Conservation (phyloP, 2,329 filamentous ascomycete genomes). For the Alternaria novae-zelandiae region DNA sequence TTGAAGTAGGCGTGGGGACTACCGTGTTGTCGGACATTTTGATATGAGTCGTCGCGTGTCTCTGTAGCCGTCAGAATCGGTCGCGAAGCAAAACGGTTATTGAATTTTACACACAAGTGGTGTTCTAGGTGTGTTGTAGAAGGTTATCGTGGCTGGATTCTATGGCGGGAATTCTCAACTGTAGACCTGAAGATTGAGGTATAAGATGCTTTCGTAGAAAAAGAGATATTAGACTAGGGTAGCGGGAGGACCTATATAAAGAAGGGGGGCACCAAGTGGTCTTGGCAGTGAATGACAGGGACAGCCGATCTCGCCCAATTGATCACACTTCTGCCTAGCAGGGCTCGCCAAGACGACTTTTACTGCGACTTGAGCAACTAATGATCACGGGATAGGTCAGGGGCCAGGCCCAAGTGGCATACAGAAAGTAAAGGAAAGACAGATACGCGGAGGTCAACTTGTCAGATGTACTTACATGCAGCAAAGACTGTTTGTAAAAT, state of each 20-base stretch:
- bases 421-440: not conserved
- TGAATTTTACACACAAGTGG: not conserved
- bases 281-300: not conserved
- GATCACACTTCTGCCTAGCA: not conserved
- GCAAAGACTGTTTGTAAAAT: no score
- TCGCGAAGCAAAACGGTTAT: not conserved
- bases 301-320: not conserved
- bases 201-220: not conserved
- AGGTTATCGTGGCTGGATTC: not conserved
- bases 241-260: not conserved
- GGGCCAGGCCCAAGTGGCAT: not conserved
- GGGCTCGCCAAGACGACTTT: not conserved
- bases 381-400: not conserved
- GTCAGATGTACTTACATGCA: no score
- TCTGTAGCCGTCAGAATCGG: not conserved
- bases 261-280: not conserved
- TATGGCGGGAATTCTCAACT: not conserved
- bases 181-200: not conserved
- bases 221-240: not conserved
- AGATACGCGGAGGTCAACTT: not conserved
- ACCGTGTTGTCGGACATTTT: not conserved
- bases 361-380: rapidly evolving
- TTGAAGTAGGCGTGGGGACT: not conserved
- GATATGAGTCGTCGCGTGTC: not conserved
- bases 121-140: not conserved